phyloP scores from a whole-genome alignment of 768 basidiomycete species.

The Rhizopogon roseolus region DNA sequence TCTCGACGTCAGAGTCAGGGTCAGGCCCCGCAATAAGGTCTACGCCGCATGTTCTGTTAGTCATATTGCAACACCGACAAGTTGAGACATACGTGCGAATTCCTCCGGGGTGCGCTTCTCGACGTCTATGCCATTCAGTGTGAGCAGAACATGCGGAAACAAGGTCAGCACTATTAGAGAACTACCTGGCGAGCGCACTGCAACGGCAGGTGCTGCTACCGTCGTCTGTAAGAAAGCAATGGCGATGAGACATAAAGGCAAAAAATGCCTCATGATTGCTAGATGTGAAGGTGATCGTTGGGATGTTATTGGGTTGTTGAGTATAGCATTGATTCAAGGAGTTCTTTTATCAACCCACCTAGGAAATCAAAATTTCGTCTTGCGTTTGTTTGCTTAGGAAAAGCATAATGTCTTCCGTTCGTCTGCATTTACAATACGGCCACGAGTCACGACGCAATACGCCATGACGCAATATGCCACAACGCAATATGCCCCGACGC shows the following conservation, averaged over 20 bases:
- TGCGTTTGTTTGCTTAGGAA: neutral
- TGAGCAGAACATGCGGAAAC: neutral
- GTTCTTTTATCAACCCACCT: neutral
- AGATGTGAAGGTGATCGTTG: neutral
- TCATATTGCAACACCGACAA: too few species aligned
- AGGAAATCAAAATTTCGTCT: neutral
- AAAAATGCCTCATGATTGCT: too few species aligned
- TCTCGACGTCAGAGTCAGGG: too few species aligned
- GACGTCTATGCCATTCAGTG: neutral
- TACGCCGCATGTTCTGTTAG: too few species aligned
- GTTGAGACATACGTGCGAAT: too few species aligned
- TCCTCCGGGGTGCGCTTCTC: neutral
- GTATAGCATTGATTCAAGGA: neutral
- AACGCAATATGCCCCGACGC: too few species aligned
- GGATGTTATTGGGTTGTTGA: neutral
- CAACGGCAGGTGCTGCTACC: neutral
- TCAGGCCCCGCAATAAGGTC: too few species aligned
- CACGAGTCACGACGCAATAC: too few species aligned
- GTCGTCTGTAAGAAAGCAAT: neutral
- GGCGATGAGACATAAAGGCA: neutral
- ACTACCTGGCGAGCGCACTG: neutral
- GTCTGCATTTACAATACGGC: too few species aligned
- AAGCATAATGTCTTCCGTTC: neutral
- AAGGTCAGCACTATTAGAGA: neutral
- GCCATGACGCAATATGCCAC: too few species aligned